Percentiles rank a stretch among this genome's conserved stretches.
These are phyloP conservation scores for Xylaria sp. DNA, from an alignment of 2,329 filamentous ascomycete genomes.

Conservation along the genomic window DNA sequence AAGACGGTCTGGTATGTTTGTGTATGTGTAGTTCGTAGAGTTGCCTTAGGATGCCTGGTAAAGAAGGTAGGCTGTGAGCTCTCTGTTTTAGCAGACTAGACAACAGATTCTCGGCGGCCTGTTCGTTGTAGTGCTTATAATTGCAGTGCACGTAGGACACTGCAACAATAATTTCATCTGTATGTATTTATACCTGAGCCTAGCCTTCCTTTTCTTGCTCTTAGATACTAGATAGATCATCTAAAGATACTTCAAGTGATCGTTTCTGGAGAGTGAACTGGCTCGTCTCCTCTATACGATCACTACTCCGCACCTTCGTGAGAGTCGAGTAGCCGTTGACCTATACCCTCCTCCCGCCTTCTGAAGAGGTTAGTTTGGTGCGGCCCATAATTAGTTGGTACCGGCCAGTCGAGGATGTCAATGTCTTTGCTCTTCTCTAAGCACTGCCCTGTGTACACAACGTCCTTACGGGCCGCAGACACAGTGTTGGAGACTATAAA, in stretches of 20 bases:
- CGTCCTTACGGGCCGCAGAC: not conserved
- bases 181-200: too few species aligned
- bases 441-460: not conserved
- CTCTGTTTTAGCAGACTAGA: slow-evolving; percentile 48
- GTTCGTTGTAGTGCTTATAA: slow-evolving; percentile 46
- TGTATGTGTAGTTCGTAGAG: slow-evolving; percentile 34
- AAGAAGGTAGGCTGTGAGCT: slow-evolving; percentile 20
- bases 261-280: too few species aligned
- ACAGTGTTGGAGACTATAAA: not conserved
- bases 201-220: not conserved
- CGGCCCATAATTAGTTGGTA: slow-evolving; percentile 41
- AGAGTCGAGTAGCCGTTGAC: slow-evolving; percentile 25
- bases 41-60: slow-evolving; percentile 37
- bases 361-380: slow-evolving; percentile 48
- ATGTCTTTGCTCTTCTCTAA: not conserved
- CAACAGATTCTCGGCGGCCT: slow-evolving; percentile 42
- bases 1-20: not conserved
- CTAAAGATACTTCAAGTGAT: too few species aligned
- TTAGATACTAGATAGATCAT: too few species aligned
- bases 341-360: slow-evolving; percentile 46
- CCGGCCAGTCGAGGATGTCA: slow-evolving; percentile 47
- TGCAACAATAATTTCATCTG: slow-evolving; percentile 25
- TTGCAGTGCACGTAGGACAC: slow-evolving; percentile 55
- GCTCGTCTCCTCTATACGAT: too few species aligned
- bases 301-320: too few species aligned